phyloP scores from a whole-genome alignment of 2,329 filamentous ascomycete species.

The Tolypocladium inflatum region DNA sequence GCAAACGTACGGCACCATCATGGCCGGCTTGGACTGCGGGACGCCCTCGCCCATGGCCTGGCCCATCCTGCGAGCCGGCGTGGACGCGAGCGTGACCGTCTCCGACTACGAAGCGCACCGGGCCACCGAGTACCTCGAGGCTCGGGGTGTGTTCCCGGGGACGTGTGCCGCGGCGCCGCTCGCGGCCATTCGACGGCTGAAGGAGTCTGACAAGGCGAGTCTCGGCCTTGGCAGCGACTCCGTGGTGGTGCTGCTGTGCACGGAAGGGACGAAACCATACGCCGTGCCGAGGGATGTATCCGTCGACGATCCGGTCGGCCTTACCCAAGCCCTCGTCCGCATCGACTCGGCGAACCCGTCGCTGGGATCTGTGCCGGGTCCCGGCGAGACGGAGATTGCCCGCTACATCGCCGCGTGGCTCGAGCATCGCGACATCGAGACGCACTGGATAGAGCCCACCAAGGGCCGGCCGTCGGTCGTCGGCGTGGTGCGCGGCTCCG shows the following conservation, averaged over 20 bases:
- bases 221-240: slow-evolving; percentile 35
- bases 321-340: slow-evolving; percentile 34
- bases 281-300: slow-evolving; percentile 28
- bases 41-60: slow-evolving; percentile 58
- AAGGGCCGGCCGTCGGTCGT: slow-evolving; percentile 40
- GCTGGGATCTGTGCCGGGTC: slow-evolving; percentile 28
- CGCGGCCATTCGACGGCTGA: slow-evolving; percentile 46
- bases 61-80: slow-evolving; percentile 44
- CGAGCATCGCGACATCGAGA: slow-evolving; percentile 39
- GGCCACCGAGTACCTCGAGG: slow-evolving; percentile 43
- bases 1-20: slow-evolving; percentile 53
- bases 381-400: slow-evolving; percentile 35
- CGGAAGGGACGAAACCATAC: slow-evolving; percentile 47
- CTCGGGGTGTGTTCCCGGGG: slow-evolving; percentile 38
- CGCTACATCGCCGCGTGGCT: slow-evolving; percentile 40
- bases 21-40: slow-evolving; percentile 66
- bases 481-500: slow-evolving; percentile 34
- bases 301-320: slow-evolving; percentile 26
- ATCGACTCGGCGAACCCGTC: slow-evolving; percentile 41
- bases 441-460: slow-evolving; percentile 36
- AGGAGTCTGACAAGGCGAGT: slow-evolving; percentile 18
- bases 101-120: slow-evolving; percentile 53
- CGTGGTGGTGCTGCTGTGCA: slow-evolving; percentile 56
- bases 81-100: slow-evolving; percentile 52
- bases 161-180: slow-evolving; percentile 53